Base-by-base conservation (phyloP, 805 yeast genomes). In the Grigorovia yakushimaensis region DNA sequence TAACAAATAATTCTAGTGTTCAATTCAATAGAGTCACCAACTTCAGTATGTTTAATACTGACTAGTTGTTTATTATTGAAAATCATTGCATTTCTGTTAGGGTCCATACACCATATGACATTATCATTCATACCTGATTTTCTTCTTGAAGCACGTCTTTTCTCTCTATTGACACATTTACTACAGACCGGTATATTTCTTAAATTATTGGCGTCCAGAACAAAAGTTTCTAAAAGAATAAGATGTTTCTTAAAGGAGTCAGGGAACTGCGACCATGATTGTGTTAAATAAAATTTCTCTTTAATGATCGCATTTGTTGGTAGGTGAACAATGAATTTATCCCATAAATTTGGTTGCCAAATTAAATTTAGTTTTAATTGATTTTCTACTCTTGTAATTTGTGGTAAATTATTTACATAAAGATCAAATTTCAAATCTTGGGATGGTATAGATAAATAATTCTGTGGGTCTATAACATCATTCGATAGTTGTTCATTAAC, bases 61-160 rank as follows among this genome's bases (percentile, higher is more conserved):
- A 88, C 76, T 21, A 93, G 75, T 66, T 91, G 97, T 58, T 87
- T 84, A 66, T 95, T 86, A 67, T 93, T 91, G 72, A 89, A 87
- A 36, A 91, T 84, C 42, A 91, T 77, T 2, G 96, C 95, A 51
- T 94, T 78, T 59, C 88, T 83, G 51, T 80, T 77, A 61, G 79
- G 74, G 41, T 75, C 74, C 44, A 84, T 81, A 57, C 84, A 76
- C 81, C 97, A 88, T 70, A 86, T 82, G 44, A 79, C 67, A 47
- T 81, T 82, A 56, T 84, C 91, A 47, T 80, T 74, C 41, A 79
- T 76, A n/a, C 87, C 87, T 4, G 81, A 76, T 67, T 93, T 91
- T 62, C 95, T 79, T 64, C 98, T 78, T 35, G 91, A 82, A 1
- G 98, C 98, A 57, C 98, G 76, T 66, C 93, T 88, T 58, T 88